Base-by-base conservation (phyloP, 495 filamentous ascomycete genomes). In the Aspergillus sparsus region DNA sequence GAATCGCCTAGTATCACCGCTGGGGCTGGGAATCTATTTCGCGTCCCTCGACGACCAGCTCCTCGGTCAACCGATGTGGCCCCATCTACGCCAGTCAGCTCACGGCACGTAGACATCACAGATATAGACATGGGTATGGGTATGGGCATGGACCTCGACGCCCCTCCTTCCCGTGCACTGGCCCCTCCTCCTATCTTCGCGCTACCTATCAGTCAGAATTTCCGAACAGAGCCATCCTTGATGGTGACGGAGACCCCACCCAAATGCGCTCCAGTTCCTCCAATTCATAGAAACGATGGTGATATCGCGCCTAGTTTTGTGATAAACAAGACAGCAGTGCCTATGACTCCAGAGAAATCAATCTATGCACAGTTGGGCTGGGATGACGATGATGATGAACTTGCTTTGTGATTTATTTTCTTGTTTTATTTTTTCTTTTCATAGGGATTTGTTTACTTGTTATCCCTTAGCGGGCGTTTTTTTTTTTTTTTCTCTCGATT, bases 291-390 rank as follows among this genome's bases (percentile, higher is more conserved):
- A 7, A 12, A 15, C 42, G 37, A 41, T 37, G 15, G 15, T 50
- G 42, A 56, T 53, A n/a, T 37, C 0, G 18, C 35, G n/a, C 27
- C 52, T 52, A 33, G 27, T 0, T 8, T 27, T 42, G 36, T 16
- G 9, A 9, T 8, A 27, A 31, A 42, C 4, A 7, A 57, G 34
- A 47, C 36, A 0, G 52, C 60, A 52, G 62, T 77, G 35, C 73
- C 73, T 7, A 68, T 71, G 44, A 78, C 75, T 1, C 76, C 76
- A 8, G 73, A 77, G 69, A 80, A 72, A 72, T 77, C 66, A 15
- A 89, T 96, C 49, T 95, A 89, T 67, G 83, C 87, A 70, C 75
- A 77, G 37, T 69, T 94, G 50, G 88, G 91, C 49, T 91, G 92
- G 92, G 87, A 93, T 64, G 86, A 89, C 66, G 83, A 88, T 61